Percentiles rank a stretch among this genome's conserved stretches.
phyloP scores from a whole-genome alignment of 2,329 filamentous ascomycete species.

The Aspergillus piperis region DNA sequence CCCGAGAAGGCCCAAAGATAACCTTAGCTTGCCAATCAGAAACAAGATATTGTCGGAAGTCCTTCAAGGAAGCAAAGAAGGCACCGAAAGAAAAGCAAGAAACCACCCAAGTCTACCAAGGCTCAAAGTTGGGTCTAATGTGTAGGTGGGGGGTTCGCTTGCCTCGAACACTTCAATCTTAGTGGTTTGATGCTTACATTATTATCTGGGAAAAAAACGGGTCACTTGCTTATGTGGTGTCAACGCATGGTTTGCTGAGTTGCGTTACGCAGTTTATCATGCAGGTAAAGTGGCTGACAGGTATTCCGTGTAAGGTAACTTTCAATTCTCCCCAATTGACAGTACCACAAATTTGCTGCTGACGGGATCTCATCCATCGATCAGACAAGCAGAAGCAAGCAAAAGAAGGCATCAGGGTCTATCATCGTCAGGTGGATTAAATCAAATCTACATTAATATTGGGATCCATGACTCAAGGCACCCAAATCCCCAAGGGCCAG shows the following conservation, averaged over 20 bases:
- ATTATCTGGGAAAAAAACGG: background rate
- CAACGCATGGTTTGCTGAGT: background rate
- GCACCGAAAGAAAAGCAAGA: slow-evolving; percentile 7
- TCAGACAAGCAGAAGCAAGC: too few species aligned
- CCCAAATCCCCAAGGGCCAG: too few species aligned
- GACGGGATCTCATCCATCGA: background rate
- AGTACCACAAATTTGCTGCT: background rate
- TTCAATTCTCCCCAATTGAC: background rate
- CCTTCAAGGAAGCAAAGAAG: background rate
- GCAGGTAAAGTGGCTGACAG: background rate
- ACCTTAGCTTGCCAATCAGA: slow-evolving; percentile 3
- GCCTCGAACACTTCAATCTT: background rate
- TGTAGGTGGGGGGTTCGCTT: slow-evolving; percentile 3
- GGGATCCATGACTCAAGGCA: too few species aligned
- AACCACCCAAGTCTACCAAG: slow-evolving; percentile 4
- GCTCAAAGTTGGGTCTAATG: slow-evolving; percentile 9
- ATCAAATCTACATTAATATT: too few species aligned
- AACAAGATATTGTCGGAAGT: background rate
- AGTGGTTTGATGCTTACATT: slow-evolving; percentile 1
- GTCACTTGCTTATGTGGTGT: slow-evolving; percentile 3
- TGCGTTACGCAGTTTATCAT: background rate
- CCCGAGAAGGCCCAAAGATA: background rate
- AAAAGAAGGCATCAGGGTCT: too few species aligned
- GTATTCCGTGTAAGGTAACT: background rate
- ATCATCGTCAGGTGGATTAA: too few species aligned